These are phyloP conservation scores for Musa schizocarpa DNA, from an alignment of 176 grass and related monocot genomes.

Conservation along the genomic window DNA sequence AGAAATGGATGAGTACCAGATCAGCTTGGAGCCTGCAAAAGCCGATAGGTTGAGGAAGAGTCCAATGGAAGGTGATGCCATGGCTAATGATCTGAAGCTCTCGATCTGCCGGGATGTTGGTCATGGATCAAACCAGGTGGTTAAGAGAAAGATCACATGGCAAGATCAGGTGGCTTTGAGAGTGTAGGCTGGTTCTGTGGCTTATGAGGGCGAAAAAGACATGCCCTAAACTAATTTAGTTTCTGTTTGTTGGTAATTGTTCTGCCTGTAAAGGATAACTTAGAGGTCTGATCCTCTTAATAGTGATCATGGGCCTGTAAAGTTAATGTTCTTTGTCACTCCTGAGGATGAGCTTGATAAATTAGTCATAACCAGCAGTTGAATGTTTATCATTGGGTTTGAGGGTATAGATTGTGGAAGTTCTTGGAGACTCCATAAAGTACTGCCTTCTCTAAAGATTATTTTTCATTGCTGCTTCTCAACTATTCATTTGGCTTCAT, in stretches of 20 bases:
- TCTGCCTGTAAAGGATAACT: background rate
- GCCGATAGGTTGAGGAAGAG: slow-evolving; percentile 12
- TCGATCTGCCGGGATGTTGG: slow-evolving; percentile 26
- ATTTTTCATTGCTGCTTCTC: background rate
- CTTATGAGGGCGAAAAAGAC: background rate
- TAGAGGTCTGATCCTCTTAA: background rate
- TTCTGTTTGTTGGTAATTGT: slow-evolving; percentile 1
- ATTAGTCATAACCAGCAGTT: background rate
- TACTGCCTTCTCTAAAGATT: background rate
- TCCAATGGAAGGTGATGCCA: slow-evolving; percentile 10
- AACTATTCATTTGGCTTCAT: background rate
- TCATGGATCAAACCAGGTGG: slow-evolving; percentile 13
- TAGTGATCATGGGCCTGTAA: background rate
- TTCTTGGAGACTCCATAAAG: background rate
- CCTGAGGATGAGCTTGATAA: background rate
- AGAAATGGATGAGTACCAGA: slow-evolving; percentile 28
- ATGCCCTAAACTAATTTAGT: background rate
- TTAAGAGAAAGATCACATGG: slow-evolving; percentile 68
- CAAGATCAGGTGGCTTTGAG: slow-evolving; percentile 52
- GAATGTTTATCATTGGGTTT: background rate
- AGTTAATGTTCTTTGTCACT: background rate
- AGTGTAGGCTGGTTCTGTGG: background rate
- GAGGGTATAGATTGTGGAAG: background rate
- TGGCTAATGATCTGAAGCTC: slow-evolving; percentile 11
- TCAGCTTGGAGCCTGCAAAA: slow-evolving; percentile 14